Evolutionary conservation across 495 filamentous ascomycete species (phyloP).

Genomic region (Ascobolus immersus): DNA sequence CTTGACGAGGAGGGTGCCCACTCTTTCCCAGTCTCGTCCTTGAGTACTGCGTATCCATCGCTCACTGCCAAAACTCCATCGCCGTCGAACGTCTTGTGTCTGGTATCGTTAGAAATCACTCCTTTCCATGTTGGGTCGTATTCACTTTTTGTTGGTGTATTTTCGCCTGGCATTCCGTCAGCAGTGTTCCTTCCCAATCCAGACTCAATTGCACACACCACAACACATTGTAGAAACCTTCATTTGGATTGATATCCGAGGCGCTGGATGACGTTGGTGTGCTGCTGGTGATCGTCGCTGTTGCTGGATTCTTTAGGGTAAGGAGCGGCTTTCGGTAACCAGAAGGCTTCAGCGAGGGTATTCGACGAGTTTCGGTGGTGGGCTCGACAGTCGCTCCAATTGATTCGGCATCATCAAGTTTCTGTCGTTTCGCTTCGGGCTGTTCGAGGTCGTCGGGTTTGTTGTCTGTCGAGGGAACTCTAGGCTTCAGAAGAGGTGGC

Average conservation of each 20-base stretch:
- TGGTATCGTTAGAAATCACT: neutral
- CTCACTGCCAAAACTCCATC: conserved; percentile 40
- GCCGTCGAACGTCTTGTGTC: conserved; percentile 68
- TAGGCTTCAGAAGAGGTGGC: conserved; percentile 1
- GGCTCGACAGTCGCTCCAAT: too few species aligned
- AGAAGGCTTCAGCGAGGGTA: too few species aligned
- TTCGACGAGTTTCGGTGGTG: too few species aligned
- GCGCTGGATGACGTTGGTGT: too few species aligned
- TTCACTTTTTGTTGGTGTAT: conserved; percentile 39
- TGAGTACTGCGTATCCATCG: conserved; percentile 33
- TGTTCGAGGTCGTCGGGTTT: too few species aligned
- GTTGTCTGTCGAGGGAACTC: too few species aligned
- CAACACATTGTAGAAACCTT: conserved; percentile 44
- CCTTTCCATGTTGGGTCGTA: neutral
- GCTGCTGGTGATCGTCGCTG: too few species aligned
- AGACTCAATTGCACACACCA: conserved; percentile 23
- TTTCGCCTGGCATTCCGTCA: conserved; percentile 32
- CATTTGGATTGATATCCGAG: too few species aligned
- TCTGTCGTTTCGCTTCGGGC: too few species aligned
- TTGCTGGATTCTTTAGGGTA: too few species aligned
- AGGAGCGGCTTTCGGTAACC: too few species aligned
- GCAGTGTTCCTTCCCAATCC: conserved; percentile 1
- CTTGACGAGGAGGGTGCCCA: conserved; percentile 17
- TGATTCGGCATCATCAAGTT: too few species aligned
- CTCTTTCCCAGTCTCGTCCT: conserved; percentile 39